A percentile compares a stretch with the other conserved stretches of the same genome.
Evolutionary conservation across 495 filamentous ascomycete genomes (phyloP).

Genomic region (Penicillium maclennaniae): DNA sequence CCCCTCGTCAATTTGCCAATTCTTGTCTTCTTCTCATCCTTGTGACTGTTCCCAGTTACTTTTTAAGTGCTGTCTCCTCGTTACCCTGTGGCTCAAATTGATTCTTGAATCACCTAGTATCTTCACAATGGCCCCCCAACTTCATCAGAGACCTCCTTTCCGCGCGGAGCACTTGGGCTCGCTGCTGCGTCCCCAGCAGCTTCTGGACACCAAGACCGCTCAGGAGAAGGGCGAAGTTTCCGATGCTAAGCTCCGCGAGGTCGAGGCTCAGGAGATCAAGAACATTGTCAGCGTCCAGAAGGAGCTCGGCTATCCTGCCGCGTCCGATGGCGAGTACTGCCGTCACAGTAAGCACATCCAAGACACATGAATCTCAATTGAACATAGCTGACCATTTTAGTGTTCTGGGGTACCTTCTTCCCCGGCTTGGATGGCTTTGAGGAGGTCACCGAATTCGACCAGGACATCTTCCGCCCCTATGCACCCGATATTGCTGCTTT

Average conservation of each 20-base stretch:
- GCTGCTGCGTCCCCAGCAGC: conserved; percentile 65
- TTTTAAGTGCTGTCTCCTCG: not conserved
- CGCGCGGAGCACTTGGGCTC: conserved; percentile 83
- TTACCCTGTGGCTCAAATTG: not conserved
- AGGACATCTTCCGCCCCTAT: conserved; percentile 66
- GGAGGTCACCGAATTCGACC: conserved; percentile 54
- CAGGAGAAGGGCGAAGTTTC: conserved; percentile 48
- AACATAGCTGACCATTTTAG: conserved; percentile 19
- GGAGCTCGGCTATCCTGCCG: conserved; percentile 61
- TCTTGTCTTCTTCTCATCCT: conserved; percentile 1
- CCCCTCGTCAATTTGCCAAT: conserved; percentile 17
- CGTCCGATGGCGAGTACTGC: conserved; percentile 75
- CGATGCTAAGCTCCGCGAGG: conserved; percentile 33
- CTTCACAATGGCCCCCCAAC: conserved; percentile 34
- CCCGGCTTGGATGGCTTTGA: conserved; percentile 69
- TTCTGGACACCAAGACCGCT: conserved; percentile 60
- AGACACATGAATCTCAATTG: not conserved
- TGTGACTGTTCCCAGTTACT: not conserved
- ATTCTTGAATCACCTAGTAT: not conserved
- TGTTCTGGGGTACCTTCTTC: conserved; percentile 75
- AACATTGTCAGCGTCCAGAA: conserved; percentile 62
- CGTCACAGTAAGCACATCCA: conserved; percentile 50
- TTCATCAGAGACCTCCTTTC: conserved; percentile 66
- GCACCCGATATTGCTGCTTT: conserved; percentile 78
- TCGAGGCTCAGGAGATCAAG: conserved; percentile 66